These are phyloP conservation scores for Amaranthus hypochondriacus DNA, from an alignment of 148 eudicot species.

Conservation along the genomic window DNA sequence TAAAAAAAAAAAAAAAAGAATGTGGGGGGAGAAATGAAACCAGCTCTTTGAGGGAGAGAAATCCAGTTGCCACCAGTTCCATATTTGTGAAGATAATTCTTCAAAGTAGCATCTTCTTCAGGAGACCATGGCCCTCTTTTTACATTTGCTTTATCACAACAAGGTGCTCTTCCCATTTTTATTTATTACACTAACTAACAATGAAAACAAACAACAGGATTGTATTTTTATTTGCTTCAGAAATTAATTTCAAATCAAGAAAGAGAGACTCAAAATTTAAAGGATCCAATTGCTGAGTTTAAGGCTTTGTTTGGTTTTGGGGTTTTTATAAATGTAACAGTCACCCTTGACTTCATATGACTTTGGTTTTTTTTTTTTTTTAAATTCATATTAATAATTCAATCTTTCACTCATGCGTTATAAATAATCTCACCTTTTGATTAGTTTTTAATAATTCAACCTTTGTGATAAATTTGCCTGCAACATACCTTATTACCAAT, in stretches of 20 bases:
- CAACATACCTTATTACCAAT: too few species aligned
- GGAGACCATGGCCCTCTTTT: conserved; percentile 83
- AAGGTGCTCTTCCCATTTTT: conserved; percentile 74
- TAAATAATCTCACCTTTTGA: too few species aligned
- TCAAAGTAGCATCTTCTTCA: conserved; percentile 64
- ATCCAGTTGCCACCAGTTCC: conserved; percentile 81
- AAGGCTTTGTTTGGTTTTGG: conserved; percentile 10
- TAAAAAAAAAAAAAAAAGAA: neutral
- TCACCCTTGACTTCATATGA: conserved; percentile 23
- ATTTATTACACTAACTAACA: neutral
- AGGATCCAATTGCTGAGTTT: neutral
- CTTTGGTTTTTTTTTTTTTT: conserved; percentile 8
- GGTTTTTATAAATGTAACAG: conserved; percentile 20
- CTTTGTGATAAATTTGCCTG: too few species aligned
- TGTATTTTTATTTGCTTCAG: neutral
- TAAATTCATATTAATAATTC: too few species aligned
- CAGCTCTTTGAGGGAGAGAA: conserved; percentile 62
- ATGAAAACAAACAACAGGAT: neutral
- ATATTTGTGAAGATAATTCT: conserved; percentile 38
- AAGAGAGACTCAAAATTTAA: neutral
- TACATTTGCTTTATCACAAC: conserved; percentile 70
- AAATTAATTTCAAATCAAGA: neutral
- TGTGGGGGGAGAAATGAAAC: conserved; percentile 3
- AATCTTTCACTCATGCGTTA: too few species aligned
- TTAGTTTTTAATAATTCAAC: too few species aligned